Evolutionary conservation across 306 rosid genomes (phyloP).

Genomic region (Vigna hirtella): DNA sequence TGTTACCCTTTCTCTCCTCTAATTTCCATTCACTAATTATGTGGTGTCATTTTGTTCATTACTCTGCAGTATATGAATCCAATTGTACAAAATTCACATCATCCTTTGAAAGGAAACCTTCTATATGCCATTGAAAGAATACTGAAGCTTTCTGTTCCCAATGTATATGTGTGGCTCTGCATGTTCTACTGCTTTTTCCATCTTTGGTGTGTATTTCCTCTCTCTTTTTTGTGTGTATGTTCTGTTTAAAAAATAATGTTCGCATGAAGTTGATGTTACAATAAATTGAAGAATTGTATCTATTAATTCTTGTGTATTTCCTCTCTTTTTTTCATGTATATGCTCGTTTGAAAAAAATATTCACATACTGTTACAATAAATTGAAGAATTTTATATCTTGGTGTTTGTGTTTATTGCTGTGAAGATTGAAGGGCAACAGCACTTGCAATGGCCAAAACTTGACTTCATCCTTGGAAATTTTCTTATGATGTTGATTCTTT

Average conservation of each 20-base stretch:
- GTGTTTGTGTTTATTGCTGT: constrained; percentile 1
- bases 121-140: constrained; percentile 89
- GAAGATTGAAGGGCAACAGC: constrained; percentile 9
- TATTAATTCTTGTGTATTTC: background rate
- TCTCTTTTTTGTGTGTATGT: background rate
- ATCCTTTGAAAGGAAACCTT: constrained; percentile 90
- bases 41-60: constrained; percentile 24
- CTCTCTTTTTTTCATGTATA: background rate
- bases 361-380: constrained; percentile 17
- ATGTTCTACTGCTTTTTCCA: constrained; percentile 98
- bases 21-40: constrained; percentile 16
- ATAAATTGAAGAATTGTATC: constrained; percentile 26
- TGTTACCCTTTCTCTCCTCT: background rate
- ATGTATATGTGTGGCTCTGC: constrained; percentile 98
- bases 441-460: constrained; percentile 20
- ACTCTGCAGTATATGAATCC: constrained; percentile 94
- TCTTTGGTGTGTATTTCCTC: constrained; percentile 71
- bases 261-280: constrained; percentile 16
- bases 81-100: constrained; percentile 88
- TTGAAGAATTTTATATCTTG: constrained; percentile 18
- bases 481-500: background rate
- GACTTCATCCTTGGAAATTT: background rate
- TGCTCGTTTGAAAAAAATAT: background rate
- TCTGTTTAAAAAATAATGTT: background rate
- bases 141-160: constrained; percentile 96